Conservation (phyloP, 2,329 filamentous ascomycete species). For the Colletotrichum theobromicola region DNA sequence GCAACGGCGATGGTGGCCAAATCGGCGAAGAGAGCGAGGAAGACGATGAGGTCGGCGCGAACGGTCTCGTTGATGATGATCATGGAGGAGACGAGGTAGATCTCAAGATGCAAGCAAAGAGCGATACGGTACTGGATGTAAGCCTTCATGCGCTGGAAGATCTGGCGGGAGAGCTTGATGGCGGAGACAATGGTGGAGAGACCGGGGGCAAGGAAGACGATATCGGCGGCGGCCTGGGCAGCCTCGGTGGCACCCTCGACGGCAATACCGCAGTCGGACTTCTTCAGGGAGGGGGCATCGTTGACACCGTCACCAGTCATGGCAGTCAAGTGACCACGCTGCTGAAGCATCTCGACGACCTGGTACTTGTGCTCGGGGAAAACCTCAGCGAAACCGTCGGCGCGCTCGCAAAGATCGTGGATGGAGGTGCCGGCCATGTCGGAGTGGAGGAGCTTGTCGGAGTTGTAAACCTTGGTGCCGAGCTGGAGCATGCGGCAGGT, state of each 20-base stretch:
- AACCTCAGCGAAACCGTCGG: slow-evolving; percentile 76
- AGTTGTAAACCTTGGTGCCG: slow-evolving; percentile 83
- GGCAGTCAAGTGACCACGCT: slow-evolving; percentile 74
- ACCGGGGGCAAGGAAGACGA: slow-evolving; percentile 76
- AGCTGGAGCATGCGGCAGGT: slow-evolving; percentile 84
- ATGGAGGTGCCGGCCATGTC: slow-evolving; percentile 75
- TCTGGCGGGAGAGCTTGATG: slow-evolving; percentile 77
- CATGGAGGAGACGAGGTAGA: slow-evolving; percentile 80
- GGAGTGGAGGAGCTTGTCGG: slow-evolving; percentile 77
- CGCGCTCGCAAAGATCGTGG: slow-evolving; percentile 78
- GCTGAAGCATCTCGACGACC: slow-evolving; percentile 78
- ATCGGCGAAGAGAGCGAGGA: slow-evolving; percentile 81
- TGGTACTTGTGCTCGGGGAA: slow-evolving; percentile 81
- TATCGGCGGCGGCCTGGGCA: slow-evolving; percentile 75
- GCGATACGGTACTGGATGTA: slow-evolving; percentile 81
- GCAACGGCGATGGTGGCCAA: slow-evolving; percentile 79
- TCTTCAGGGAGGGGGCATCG: slow-evolving; percentile 76
- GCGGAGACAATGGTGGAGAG: slow-evolving; percentile 74
- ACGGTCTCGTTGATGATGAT: slow-evolving; percentile 82
- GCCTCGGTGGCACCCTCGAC: slow-evolving; percentile 76
- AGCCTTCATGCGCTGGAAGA: slow-evolving; percentile 80
- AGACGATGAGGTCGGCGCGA: slow-evolving; percentile 75
- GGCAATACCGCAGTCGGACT: slow-evolving; percentile 76
- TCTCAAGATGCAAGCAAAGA: slow-evolving; percentile 74
- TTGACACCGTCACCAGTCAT: slow-evolving; percentile 82